Percentiles rank a stretch among this genome's conserved stretches.
These are phyloP conservation scores for Scheffersomyces stipitis DNA, from an alignment of 805 yeast genomes.

Conservation along the genomic window DNA sequence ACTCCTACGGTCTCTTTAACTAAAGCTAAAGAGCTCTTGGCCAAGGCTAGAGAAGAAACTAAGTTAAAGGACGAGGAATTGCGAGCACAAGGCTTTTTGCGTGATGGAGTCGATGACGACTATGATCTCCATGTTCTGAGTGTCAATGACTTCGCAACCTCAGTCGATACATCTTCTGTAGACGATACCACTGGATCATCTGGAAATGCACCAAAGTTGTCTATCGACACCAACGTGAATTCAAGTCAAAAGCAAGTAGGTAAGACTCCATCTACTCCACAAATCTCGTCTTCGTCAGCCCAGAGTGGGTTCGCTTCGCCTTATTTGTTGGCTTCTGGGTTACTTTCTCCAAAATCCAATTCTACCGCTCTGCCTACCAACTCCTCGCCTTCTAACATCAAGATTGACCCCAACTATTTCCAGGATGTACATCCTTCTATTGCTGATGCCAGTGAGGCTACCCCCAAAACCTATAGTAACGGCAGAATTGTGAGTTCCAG, in stretches of 20 bases:
- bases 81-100: slow-evolving; percentile 40
- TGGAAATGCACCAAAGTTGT: slow-evolving; percentile 23
- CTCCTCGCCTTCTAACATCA: slow-evolving; percentile 13
- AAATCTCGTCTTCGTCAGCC: slow-evolving; percentile 15
- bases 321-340: slow-evolving; percentile 63
- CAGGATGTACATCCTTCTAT: slow-evolving; percentile 8
- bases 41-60: slow-evolving; percentile 78
- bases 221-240: slow-evolving; percentile 30
- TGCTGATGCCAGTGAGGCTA: slow-evolving; percentile 4
- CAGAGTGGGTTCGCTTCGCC: slow-evolving; percentile 64
- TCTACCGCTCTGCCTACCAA: slow-evolving; percentile 12
- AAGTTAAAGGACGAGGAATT: slow-evolving; percentile 52
- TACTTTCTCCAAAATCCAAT: slow-evolving; percentile 48
- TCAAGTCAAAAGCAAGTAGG: slow-evolving; percentile 14
- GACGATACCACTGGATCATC: slow-evolving; percentile 35
- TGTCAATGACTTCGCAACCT: slow-evolving; percentile 22
- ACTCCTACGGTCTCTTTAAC: slow-evolving; percentile 92
- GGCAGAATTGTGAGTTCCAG: slow-evolving; percentile 26
- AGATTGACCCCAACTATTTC: slow-evolving; percentile 13
- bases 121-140: slow-evolving; percentile 11
- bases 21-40: slow-evolving; percentile 82
- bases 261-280: slow-evolving; percentile 42
- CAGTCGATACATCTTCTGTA: slow-evolving; percentile 30
- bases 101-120: slow-evolving; percentile 24
- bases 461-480: slow-evolving; percentile 23